Percentiles rank a stretch among this genome's conserved stretches.
Conservation (phyloP, 1,139 yeast species). For the Pichia cactophila region DNA sequence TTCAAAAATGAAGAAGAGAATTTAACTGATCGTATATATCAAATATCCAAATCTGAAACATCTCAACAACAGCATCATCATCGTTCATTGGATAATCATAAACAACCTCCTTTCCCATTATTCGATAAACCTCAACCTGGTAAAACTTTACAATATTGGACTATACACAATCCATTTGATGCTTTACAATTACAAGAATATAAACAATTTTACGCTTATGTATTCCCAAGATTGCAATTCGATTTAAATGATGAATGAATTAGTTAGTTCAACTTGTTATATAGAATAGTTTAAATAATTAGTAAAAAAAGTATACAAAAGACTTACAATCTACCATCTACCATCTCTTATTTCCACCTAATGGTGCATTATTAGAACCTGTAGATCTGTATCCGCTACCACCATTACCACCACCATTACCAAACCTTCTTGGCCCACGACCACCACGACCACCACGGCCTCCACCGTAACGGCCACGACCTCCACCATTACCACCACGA, state of each 20-base stretch:
- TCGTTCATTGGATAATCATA: not conserved
- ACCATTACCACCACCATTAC: constrained; percentile 39
- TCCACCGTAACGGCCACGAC: constrained; percentile 40
- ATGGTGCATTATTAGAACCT: constrained; percentile 24
- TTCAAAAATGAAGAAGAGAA: not conserved
- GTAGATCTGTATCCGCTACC: constrained; percentile 22
- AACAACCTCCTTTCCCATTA: constrained; percentile 4
- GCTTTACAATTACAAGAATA: constrained; percentile 19
- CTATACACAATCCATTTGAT: constrained; percentile 21
- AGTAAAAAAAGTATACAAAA: constrained; percentile 1
- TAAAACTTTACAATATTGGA: constrained; percentile 17
- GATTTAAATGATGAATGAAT: not conserved
- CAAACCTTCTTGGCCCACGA: constrained; percentile 47
- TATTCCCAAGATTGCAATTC: constrained; percentile 15
- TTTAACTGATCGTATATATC: not conserved
- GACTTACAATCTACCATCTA: not conserved
- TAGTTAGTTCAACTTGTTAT: not conserved
- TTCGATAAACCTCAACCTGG: constrained; percentile 2
- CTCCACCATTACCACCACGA: constrained; percentile 43
- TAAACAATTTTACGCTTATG: constrained; percentile 20
- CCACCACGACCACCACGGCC: constrained; percentile 43
- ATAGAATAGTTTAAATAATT: not conserved
- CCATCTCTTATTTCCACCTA: constrained; percentile 21
- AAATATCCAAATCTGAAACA: not conserved
- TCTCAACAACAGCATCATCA: constrained; percentile 7